Evolutionary conservation across 2,329 filamentous ascomycete genomes (phyloP).

Genomic region (Lasiodiplodia theobromae): DNA sequence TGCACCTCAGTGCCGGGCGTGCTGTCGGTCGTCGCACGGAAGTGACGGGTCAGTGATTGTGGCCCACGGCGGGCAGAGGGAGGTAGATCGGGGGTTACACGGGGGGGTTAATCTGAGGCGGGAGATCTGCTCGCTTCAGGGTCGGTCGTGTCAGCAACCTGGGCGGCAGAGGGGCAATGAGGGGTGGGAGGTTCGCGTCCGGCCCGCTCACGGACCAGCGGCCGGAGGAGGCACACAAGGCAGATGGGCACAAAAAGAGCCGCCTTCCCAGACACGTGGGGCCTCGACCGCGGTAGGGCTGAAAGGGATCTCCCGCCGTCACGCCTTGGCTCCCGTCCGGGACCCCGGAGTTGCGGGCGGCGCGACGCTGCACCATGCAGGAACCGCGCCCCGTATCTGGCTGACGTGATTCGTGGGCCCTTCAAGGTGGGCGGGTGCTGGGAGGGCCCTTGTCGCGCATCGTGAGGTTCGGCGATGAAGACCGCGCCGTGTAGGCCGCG

Average conservation of each 20-base stretch:
- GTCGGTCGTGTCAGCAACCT: slow-evolving; percentile 22
- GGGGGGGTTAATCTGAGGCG: slow-evolving; percentile 5
- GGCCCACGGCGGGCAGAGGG: background rate
- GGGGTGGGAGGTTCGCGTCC: slow-evolving; percentile 6
- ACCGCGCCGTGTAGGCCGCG: background rate
- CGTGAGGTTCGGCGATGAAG: background rate
- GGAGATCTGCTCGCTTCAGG: slow-evolving; percentile 15
- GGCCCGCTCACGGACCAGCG: slow-evolving; percentile 26
- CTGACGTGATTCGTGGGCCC: slow-evolving; percentile 22
- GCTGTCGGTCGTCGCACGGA: background rate
- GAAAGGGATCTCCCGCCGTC: slow-evolving; percentile 20
- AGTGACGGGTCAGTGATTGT: background rate
- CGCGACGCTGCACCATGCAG: slow-evolving; percentile 25
- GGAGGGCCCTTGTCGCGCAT: slow-evolving; percentile 3
- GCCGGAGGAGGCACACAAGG: slow-evolving; percentile 12
- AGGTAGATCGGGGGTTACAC: slow-evolving; percentile 15
- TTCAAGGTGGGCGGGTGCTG: slow-evolving; percentile 1
- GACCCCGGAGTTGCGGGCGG: slow-evolving; percentile 7
- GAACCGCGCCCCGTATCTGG: slow-evolving; percentile 25
- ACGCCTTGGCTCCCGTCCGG: slow-evolving; percentile 18
- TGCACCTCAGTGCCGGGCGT: background rate
- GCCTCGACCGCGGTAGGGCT: slow-evolving; percentile 27
- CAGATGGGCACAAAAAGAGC: slow-evolving; percentile 17
- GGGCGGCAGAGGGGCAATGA: slow-evolving; percentile 8
- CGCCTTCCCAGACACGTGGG: slow-evolving; percentile 25